A percentile compares a stretch with the other conserved stretches of the same genome.
Evolutionary conservation across 331 rosid species (phyloP).

Genomic region (Rosa hybrid): DNA sequence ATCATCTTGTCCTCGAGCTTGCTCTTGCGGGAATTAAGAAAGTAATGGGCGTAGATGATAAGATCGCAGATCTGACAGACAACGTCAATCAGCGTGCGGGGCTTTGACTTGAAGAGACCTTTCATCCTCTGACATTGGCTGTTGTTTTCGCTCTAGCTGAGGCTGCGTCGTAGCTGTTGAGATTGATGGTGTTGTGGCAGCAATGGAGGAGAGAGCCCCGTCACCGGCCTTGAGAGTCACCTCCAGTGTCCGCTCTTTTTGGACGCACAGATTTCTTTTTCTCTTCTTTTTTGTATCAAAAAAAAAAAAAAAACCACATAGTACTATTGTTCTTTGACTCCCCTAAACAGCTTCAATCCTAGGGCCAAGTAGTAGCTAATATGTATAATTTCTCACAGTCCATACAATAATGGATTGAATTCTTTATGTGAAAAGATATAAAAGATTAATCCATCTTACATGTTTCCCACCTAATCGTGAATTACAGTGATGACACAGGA

Average conservation of each 20-base stretch:
- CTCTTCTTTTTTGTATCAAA: no score
- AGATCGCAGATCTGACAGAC: slow-evolving; percentile 93
- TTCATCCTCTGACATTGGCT: slow-evolving; percentile 62
- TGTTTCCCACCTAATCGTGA: no score
- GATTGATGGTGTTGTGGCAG: not conserved
- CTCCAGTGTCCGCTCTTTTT: slow-evolving; percentile 28
- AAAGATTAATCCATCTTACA: no score
- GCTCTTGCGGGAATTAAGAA: slow-evolving; percentile 56
- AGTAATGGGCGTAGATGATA: slow-evolving; percentile 52
- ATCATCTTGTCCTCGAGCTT: slow-evolving; percentile 90
- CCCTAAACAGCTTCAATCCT: no score
- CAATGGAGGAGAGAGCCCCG: slow-evolving; percentile 16
- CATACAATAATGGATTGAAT: no score
- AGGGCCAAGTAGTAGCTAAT: no score
- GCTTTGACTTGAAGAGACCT: slow-evolving; percentile 89
- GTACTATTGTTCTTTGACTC: no score
- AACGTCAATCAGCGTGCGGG: slow-evolving; percentile 75
- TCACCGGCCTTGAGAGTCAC: slow-evolving; percentile 34
- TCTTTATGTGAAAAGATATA: no score
- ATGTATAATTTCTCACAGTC: no score
- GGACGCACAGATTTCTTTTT: slow-evolving; percentile 37
- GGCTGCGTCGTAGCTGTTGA: not conserved
- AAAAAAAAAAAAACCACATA: no score
- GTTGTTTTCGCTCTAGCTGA: not conserved
- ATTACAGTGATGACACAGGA: no score